Percentiles rank a stretch among this genome's conserved stretches.
These are phyloP conservation scores for Russula sp. DNA, from an alignment of 768 basidiomycete species.

Conservation along the genomic window DNA sequence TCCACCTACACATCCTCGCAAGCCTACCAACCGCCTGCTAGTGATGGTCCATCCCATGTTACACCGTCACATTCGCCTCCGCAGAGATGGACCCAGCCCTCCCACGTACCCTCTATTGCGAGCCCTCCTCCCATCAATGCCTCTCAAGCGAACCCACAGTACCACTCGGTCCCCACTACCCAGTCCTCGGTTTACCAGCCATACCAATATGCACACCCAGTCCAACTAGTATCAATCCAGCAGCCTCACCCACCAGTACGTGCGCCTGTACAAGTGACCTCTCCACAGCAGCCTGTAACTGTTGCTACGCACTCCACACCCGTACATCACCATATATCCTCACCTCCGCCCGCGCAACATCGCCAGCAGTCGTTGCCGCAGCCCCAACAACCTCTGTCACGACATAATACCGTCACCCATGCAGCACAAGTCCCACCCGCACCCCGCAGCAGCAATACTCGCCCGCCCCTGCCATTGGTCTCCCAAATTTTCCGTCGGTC, in stretches of 20 bases:
- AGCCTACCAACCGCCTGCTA: conserved; percentile 7
- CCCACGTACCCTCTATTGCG: conserved; percentile 8
- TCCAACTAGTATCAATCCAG: conserved; percentile 34
- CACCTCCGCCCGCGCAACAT: conserved; percentile 21
- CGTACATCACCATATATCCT: conserved; percentile 29
- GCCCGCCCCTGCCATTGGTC: conserved; percentile 15
- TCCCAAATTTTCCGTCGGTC: conserved; percentile 29
- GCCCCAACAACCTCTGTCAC: conserved; percentile 18
- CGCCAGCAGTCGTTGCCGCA: conserved; percentile 9
- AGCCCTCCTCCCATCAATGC: conserved; percentile 9
- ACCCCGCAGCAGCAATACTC: conserved; percentile 25
- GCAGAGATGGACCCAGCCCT: conserved; percentile 21
- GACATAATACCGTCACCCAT: conserved; percentile 30
- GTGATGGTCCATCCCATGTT: conserved; percentile 1
- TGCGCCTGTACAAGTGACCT: conserved; percentile 16
- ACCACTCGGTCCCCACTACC: conserved; percentile 33
- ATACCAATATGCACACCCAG: conserved; percentile 35
- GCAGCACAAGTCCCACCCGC: conserved; percentile 14
- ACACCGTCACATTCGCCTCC: conserved; percentile 16
- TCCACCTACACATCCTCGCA: conserved; percentile 18
- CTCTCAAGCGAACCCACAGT: conserved; percentile 21
- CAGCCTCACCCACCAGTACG: conserved; percentile 28
- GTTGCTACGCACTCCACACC: conserved; percentile 23
- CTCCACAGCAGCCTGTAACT: conserved; percentile 6
- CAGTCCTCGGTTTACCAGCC: conserved; percentile 16